A percentile compares a stretch with the other conserved stretches of the same genome.
Evolutionary conservation across 352 stramenopile genomes (phyloP).

Genomic region (Pythium aphanidermatum): DNA sequence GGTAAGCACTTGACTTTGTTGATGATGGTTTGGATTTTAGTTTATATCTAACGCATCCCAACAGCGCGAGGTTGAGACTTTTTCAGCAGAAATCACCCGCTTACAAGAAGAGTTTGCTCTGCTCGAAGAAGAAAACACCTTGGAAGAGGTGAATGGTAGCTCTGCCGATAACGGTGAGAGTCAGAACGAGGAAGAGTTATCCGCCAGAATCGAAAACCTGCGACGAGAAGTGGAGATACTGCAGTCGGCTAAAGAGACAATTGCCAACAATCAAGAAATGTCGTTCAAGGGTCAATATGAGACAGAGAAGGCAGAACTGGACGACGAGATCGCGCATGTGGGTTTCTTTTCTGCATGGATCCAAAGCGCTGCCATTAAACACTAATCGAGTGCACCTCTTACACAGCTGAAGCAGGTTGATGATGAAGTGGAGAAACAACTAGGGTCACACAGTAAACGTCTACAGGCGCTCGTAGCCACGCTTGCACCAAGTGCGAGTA

Average conservation of each 20-base stretch:
- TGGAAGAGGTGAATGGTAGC: constrained; percentile 19
- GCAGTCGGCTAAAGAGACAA: constrained; percentile 30
- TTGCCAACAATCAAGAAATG: constrained; percentile 23
- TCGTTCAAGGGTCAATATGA: constrained; percentile 67
- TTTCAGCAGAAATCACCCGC: constrained; percentile 38
- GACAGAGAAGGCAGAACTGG: constrained; percentile 46
- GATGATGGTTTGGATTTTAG: background rate
- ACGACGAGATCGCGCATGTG: constrained; percentile 58
- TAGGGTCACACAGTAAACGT: constrained; percentile 42
- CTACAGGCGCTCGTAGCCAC: constrained; percentile 63
- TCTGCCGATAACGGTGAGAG: constrained; percentile 18
- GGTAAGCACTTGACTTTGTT: constrained; percentile 4
- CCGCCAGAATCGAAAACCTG: constrained; percentile 45
- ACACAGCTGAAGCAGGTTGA: constrained; percentile 40
- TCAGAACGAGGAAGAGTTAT: constrained; percentile 27
- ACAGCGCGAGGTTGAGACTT: constrained; percentile 31
- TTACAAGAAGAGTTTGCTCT: constrained; percentile 48
- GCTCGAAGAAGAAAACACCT: constrained; percentile 29
- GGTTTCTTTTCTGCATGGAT: too few relatives aligned
- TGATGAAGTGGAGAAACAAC: constrained; percentile 47
- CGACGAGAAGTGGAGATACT: constrained; percentile 58
- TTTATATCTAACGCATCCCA: background rate
- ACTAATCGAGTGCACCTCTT: too few relatives aligned
- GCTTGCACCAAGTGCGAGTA: constrained; percentile 45
- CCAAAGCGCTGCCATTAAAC: too few relatives aligned